Base-by-base conservation (phyloP, 495 filamentous ascomycete species). In the Achaetomiella virescens region DNA sequence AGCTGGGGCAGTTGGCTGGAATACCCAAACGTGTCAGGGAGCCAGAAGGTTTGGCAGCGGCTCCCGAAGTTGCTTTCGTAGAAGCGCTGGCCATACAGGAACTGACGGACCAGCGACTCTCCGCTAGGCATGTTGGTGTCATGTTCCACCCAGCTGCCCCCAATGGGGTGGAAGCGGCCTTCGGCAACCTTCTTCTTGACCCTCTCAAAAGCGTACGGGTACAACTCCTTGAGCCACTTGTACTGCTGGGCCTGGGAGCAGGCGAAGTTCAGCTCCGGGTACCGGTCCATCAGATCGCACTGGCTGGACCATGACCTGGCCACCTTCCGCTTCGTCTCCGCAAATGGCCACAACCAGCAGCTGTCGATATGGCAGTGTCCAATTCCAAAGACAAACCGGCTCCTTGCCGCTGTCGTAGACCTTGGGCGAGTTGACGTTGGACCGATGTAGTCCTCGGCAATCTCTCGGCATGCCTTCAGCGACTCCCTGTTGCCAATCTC, bases 331-430 rank as follows among this genome's bases (percentile, higher is more conserved):
- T 96, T 97, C 1, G 93, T 98, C 77, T 98, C 93, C n/a, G 90
- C 93, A 79, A 87, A 97, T 2, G 93, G 93, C 93, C 93, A 98
- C 10, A 98, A 75, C 93, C 93, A 98, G 71, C 91, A 96, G 24
- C 88, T 91, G 72, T 95, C 93, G 60, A 98, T 98, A 66, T 98
- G 93, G 61, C 93, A 98, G 72, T 98, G 87, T 3, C 93, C 93
- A 55, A 96, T 91, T 18, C 82, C 93, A 63, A 84, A 91, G 18
- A 97, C 90, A 46, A n/a, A 93, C 76, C 0, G 88, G 81, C 29
- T 86, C 71, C 6, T 82, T 84, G 42, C 83, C 84, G 18, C 75
- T 84, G 15, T 89, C 77, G 62, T 98, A 98, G 38, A 98, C 92
- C 55, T 90, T 82, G 12, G 83, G 74, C 4, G 88, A 91, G 65